phyloP scores from a whole-genome alignment of 495 filamentous ascomycete species.

The Penicillium malachiteum region DNA sequence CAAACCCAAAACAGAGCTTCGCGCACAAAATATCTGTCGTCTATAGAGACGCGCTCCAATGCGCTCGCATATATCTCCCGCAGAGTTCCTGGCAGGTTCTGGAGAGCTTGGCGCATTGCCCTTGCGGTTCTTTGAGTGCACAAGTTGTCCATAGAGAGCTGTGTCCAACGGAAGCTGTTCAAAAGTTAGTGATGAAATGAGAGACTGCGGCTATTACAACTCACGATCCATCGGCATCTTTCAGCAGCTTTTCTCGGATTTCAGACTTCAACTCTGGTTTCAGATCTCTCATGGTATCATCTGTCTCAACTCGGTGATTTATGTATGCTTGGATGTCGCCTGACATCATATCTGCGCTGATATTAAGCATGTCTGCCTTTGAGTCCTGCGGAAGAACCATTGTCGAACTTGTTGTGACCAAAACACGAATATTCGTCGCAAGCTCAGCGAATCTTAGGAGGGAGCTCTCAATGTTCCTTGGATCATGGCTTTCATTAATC shows the following conservation, averaged over 20 bases:
- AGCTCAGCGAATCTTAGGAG: slow-evolving; percentile 13
- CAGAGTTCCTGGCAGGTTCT: slow-evolving; percentile 17
- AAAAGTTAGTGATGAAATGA: not conserved
- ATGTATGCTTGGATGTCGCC: slow-evolving; percentile 19
- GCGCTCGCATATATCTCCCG: slow-evolving; percentile 21
- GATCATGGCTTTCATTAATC: slow-evolving; percentile 20
- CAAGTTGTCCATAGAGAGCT: slow-evolving; percentile 25
- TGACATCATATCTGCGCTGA: slow-evolving; percentile 12
- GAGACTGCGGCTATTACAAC: not conserved
- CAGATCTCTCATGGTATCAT: slow-evolving; percentile 8
- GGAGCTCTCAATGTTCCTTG: slow-evolving; percentile 9
- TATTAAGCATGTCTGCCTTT: slow-evolving; percentile 5
- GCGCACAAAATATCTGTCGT: slow-evolving; percentile 12
- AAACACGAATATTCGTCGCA: slow-evolving; percentile 16
- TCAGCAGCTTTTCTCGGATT: slow-evolving; percentile 9
- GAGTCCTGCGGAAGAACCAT: not conserved
- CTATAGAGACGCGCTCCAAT: slow-evolving; percentile 13
- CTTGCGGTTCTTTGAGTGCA: slow-evolving; percentile 16
- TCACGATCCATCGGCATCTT: slow-evolving; percentile 24
- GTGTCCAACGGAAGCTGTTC: slow-evolving; percentile 22
- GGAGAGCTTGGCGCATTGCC: slow-evolving; percentile 17
- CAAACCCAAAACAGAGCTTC: slow-evolving; percentile 25
- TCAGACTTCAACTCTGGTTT: slow-evolving; percentile 13
- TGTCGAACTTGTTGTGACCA: slow-evolving; percentile 16
- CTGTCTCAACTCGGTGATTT: slow-evolving; percentile 10